A percentile compares a stretch with the other conserved stretches of the same genome.
phyloP scores from a whole-genome alignment of 139 green algal genomes.

The Protoeuglena noctilucae region DNA sequence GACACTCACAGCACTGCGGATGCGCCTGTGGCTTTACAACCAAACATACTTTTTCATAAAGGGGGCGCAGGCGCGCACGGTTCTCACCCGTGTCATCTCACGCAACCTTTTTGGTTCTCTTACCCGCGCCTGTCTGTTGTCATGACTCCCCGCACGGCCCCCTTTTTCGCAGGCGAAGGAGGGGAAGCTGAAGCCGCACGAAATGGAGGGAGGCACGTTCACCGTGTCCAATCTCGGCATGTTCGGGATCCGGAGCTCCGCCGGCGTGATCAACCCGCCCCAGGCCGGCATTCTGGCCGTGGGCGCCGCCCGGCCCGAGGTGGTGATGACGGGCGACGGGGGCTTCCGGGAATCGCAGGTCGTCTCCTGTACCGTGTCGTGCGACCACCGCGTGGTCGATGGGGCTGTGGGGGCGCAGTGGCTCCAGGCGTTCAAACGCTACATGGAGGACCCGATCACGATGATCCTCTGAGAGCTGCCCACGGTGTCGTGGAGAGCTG shows the following conservation, averaged over 20 bases:
- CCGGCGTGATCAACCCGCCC: constrained; percentile 86
- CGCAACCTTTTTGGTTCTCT: no score
- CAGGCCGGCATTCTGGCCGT: constrained; percentile 84
- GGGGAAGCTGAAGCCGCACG: constrained; percentile 31
- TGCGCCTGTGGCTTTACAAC: no score
- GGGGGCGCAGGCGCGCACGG: no score
- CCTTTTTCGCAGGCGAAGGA: no score
- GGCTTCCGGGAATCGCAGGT: constrained; percentile 13
- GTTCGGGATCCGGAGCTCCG: constrained; percentile 89
- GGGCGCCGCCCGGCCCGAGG: constrained; percentile 7
- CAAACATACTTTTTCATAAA: no score
- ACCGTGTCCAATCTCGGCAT: constrained; percentile 98
- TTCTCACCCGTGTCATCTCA: no score
- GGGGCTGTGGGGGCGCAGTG: constrained; percentile 89
- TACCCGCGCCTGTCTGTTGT: no score
- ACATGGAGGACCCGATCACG: constrained; percentile 74
- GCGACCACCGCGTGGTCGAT: constrained; percentile 94
- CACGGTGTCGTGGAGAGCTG: no score
- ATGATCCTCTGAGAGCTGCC: constrained; percentile 86
- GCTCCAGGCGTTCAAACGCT: constrained; percentile 79
- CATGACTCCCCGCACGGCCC: no score
- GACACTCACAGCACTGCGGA: no score
- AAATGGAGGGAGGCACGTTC: constrained; percentile 85
- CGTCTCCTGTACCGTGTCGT: constrained; percentile 70
- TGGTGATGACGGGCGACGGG: background rate